Evolutionary conservation across 805 yeast genomes (phyloP).

Genomic region (Blastobotrys terrestris): DNA sequence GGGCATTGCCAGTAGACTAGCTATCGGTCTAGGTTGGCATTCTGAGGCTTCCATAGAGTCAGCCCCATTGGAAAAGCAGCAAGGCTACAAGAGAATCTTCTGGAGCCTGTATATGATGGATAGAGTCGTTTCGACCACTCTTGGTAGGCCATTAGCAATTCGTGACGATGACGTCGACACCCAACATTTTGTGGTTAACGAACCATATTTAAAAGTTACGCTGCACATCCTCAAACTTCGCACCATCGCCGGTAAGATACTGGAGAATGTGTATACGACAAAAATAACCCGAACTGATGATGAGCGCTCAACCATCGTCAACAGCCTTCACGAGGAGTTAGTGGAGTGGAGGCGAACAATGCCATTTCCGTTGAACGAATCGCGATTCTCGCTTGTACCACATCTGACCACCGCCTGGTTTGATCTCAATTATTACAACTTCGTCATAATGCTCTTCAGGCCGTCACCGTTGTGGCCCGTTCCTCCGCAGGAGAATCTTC

Average conservation of each 20-base stretch:
- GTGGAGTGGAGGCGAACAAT: slow-evolving; percentile 17
- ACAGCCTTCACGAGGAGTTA: slow-evolving; percentile 31
- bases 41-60: slow-evolving; percentile 4
- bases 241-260: slow-evolving; percentile 42
- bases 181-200: slow-evolving; percentile 26
- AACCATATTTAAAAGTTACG: slow-evolving; percentile 13
- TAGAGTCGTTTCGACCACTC: neutral
- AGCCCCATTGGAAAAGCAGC: slow-evolving; percentile 6
- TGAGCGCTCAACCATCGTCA: slow-evolving; percentile 32
- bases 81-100: slow-evolving; percentile 4
- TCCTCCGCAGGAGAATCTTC: slow-evolving; percentile 13
- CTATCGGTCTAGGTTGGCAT: slow-evolving; percentile 12
- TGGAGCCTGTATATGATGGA: slow-evolving; percentile 9
- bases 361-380: slow-evolving; percentile 17
- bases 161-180: slow-evolving; percentile 11
- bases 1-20: slow-evolving; percentile 12
- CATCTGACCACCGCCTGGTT: slow-evolving; percentile 21
- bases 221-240: slow-evolving; percentile 37
- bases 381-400: slow-evolving; percentile 15
- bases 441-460: slow-evolving; percentile 17
- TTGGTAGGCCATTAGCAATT: slow-evolving; percentile 12
- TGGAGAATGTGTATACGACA: slow-evolving; percentile 40
- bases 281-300: slow-evolving; percentile 14
- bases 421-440: slow-evolving; percentile 18
- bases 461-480: slow-evolving; percentile 19